Conservation (phyloP, 2,329 filamentous ascomycete species). For the Trichoderma sp. region DNA sequence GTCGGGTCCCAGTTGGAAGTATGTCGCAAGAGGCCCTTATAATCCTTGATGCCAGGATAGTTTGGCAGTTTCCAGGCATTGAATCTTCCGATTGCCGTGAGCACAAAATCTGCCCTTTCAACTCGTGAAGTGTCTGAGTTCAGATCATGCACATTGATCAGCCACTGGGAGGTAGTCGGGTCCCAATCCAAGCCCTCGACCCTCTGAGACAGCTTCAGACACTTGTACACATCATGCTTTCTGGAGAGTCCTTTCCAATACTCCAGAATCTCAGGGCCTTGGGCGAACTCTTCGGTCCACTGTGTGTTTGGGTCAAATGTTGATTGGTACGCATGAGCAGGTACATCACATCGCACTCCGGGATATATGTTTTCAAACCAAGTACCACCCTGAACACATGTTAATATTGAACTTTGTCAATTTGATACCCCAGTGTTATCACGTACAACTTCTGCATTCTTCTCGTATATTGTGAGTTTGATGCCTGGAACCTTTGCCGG, state of each 20-base stretch:
- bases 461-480: constrained; percentile 66
- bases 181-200: constrained; percentile 61
- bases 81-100: constrained; percentile 66
- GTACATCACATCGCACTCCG: constrained; percentile 68
- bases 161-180: constrained; percentile 54
- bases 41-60: constrained; percentile 59
- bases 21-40: constrained; percentile 58
- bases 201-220: constrained; percentile 56
- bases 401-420: too few species aligned
- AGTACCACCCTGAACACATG: constrained; percentile 46
- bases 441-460: constrained; percentile 66
- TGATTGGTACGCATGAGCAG: constrained; percentile 69
- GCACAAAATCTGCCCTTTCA: constrained; percentile 60
- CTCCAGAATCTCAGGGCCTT: constrained; percentile 64
- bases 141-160: constrained; percentile 45
- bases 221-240: constrained; percentile 65
- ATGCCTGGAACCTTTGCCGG: constrained; percentile 69
- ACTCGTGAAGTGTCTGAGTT: constrained; percentile 41
- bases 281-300: constrained; percentile 69
- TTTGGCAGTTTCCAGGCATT: constrained; percentile 65
- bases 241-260: constrained; percentile 66
- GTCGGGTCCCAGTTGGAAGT: constrained; percentile 60
- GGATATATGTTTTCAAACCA: constrained; percentile 63
- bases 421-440: neutral
- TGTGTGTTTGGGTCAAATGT: constrained; percentile 67